Evolutionary conservation across 805 yeast genomes (phyloP).

Genomic region (Ogataea henricii): DNA sequence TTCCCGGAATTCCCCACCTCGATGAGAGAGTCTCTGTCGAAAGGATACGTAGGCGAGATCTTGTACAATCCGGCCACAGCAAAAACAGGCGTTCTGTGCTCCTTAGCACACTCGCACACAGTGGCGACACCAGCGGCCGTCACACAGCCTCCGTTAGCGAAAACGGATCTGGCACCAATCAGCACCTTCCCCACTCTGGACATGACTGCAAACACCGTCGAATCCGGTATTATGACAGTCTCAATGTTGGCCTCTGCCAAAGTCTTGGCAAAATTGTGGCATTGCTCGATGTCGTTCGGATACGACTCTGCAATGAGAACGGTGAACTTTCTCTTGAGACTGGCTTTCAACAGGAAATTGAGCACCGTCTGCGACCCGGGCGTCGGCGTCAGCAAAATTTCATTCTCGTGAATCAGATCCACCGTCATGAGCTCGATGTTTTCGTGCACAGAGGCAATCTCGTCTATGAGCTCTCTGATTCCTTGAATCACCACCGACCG

Average conservation of each 20-base stretch:
- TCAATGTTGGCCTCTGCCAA: constrained; percentile 86
- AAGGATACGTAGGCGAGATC: constrained; percentile 89
- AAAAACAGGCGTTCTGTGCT: constrained; percentile 93
- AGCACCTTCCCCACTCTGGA: constrained; percentile 95
- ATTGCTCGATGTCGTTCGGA: constrained; percentile 80
- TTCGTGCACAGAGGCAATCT: constrained; percentile 84
- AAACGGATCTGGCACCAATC: constrained; percentile 87
- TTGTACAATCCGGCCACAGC: constrained; percentile 94
- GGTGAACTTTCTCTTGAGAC: constrained; percentile 86
- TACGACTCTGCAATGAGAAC: constrained; percentile 89
- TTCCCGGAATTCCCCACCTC: constrained; percentile 95
- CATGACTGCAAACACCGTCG: constrained; percentile 93
- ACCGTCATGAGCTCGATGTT: constrained; percentile 88
- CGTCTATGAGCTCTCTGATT: constrained; percentile 89
- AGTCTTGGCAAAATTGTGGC: constrained; percentile 77
- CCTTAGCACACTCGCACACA: constrained; percentile 94
- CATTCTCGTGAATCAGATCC: constrained; percentile 93
- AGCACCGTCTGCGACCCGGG: constrained; percentile 89
- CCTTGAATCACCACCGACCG: constrained; percentile 89
- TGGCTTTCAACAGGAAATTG: constrained; percentile 82
- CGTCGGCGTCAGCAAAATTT: constrained; percentile 85
- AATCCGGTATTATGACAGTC: constrained; percentile 88
- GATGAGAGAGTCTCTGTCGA: constrained; percentile 76
- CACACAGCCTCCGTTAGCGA: constrained; percentile 94
- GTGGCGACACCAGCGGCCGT: constrained; percentile 88